Evolutionary conservation across 306 rosid genomes (phyloP), one percentile per base, ranked within the genome.

Genomic region (Trifolium pratense): DNA sequence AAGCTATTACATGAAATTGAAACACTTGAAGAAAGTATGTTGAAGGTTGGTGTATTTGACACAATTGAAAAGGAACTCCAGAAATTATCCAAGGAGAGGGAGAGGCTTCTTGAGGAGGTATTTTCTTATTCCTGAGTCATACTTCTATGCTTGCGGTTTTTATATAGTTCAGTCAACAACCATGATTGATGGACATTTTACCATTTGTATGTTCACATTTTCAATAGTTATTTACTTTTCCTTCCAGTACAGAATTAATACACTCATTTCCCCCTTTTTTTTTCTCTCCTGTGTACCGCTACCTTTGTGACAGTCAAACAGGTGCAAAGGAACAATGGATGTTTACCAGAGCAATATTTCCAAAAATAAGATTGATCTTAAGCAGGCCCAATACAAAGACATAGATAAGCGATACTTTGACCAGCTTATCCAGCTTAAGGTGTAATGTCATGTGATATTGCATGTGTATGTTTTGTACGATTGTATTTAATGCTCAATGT

Each of bases 341-440:
- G 98, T 89, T 75, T 87, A 91, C 76, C 82, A 89, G 52, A 84
- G 80, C 82, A 91, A 91, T 77, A 85, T 94, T 84, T 85, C 92
- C 39, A 89, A 83, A 76, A 85, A 88, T 86, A 89, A 87, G 81
- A 70, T 88, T 58, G 97, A 91, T 83, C 93, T 94, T 72, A 89
- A 94, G 76, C 96, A 88, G 80, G 52, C 96, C 25, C 93, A 88
- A 46, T 94, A 89, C 86, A 94, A 89, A 87, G 97, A 91, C 80
- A 88, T 94, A 76, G 98, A 91, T 85, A 94, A 84, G 73, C 87
- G 98, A 53, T 84, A 94, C 81, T 88, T 85, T 77, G 91, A 94
- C 71, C 97, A 91, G 86, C 89, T 94, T 55, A 89, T 94, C 85
- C 98, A 85, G 87, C 98, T 94, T 53, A 94, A 94, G 98, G 97